Conservation (phyloP, 192 early-diverging fungal species). For the Rhizophagus clarus region DNA sequence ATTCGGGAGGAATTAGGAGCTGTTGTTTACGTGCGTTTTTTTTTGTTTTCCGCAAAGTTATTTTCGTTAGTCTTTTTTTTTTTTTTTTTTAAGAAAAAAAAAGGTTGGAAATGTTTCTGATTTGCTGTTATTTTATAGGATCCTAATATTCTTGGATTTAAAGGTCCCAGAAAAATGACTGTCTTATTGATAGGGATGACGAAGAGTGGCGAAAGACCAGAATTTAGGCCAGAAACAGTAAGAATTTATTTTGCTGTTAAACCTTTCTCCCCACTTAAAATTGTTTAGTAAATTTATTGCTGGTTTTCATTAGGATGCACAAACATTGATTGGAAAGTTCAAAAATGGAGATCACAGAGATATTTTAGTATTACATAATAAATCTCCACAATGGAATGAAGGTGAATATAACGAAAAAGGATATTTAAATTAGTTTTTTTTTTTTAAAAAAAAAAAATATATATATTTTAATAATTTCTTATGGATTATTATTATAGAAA, state of each 20-base stretch:
- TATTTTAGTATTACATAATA: conserved; percentile 84
- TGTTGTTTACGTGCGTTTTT: conserved; percentile 69
- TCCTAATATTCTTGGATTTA: conserved; percentile 83
- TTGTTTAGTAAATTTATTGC: not conserved
- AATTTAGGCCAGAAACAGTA: conserved; percentile 56
- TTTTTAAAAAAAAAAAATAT: not conserved
- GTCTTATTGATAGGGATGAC: conserved; percentile 76
- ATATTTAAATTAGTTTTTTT: not conserved
- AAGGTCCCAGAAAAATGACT: conserved; percentile 92
- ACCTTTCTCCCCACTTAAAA: not conserved
- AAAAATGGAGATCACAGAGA: conserved; percentile 56
- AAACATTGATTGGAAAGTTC: conserved; percentile 64
- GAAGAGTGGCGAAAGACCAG: conserved; percentile 55
- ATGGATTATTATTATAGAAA: conserved; percentile 53
- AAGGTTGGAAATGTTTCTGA: not conserved
- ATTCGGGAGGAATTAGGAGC: conserved; percentile 71
- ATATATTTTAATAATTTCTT: not conserved
- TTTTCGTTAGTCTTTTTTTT: conserved; percentile 12
- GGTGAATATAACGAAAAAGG: conserved; percentile 42
- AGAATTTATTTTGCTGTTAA: conserved; percentile 5
- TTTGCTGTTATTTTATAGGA: conserved; percentile 52
- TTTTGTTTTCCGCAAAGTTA: not conserved
- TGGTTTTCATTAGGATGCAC: conserved; percentile 50
- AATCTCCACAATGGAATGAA: conserved; percentile 92
- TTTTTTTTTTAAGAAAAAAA: not conserved